Conservation (phyloP, 169 alveolate genomes). For the Cryptosporidium viatorum region DNA sequence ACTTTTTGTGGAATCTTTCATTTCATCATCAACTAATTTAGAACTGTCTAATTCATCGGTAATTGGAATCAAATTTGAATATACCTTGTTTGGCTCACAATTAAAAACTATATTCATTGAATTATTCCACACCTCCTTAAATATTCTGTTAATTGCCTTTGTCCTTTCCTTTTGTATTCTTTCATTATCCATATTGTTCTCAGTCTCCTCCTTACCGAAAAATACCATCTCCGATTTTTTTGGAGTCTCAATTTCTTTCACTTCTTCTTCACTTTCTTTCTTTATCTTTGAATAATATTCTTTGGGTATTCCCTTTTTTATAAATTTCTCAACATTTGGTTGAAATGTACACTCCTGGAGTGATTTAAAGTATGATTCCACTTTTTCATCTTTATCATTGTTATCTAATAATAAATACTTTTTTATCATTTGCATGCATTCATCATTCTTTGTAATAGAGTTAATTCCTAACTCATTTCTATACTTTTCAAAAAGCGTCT, state of each 20-base stretch:
- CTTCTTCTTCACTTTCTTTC: slow-evolving; percentile 16
- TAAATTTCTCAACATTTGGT: slow-evolving; percentile 63
- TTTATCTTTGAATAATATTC: slow-evolving; percentile 9
- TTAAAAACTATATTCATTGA: slow-evolving; percentile 4
- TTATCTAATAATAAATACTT: slow-evolving; percentile 47
- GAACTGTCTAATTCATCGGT: not conserved
- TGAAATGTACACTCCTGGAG: slow-evolving; percentile 70
- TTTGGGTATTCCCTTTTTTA: slow-evolving; percentile 7
- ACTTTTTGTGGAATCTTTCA: not conserved
- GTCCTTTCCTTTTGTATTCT: slow-evolving; percentile 14
- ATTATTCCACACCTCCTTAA: slow-evolving; percentile 44
- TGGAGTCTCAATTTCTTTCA: not conserved
- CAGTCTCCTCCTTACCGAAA: slow-evolving; percentile 4
- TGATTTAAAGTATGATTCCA: slow-evolving; percentile 68
- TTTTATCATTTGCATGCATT: slow-evolving; percentile 34
- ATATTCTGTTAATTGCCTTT: not conserved
- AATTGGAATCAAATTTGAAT: slow-evolving; percentile 23
- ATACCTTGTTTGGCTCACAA: not conserved
- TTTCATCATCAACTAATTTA: slow-evolving; percentile 3
- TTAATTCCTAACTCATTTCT: slow-evolving; percentile 21
- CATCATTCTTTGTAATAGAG: slow-evolving; percentile 51
- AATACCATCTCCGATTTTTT: not conserved
- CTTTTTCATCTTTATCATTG: slow-evolving; percentile 48
- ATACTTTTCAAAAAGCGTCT: slow-evolving; percentile 41
- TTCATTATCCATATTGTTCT: slow-evolving; percentile 1